These are phyloP conservation scores for Hyparrhenia diplandra DNA, from an alignment of 176 grass and related monocot genomes.

Conservation along the genomic window DNA sequence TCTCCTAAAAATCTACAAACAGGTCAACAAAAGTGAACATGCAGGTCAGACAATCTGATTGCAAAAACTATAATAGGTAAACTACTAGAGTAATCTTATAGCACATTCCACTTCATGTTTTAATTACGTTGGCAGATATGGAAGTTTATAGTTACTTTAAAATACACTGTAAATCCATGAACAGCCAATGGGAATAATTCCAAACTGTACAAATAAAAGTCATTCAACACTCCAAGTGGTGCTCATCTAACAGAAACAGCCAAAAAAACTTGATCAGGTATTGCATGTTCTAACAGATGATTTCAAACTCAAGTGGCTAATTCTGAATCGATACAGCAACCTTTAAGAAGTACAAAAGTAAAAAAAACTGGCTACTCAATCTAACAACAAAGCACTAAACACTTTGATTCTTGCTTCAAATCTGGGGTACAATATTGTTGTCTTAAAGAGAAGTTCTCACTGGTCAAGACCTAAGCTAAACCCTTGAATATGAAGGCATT, in stretches of 20 bases:
- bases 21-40: conserved; percentile 17
- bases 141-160: not conserved
- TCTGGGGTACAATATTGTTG: not conserved
- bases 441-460: not conserved
- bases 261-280: not conserved
- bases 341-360: not conserved
- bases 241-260: conserved; percentile 11
- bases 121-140: not conserved
- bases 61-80: not conserved
- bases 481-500: not conserved
- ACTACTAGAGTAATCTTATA: not conserved
- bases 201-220: not conserved
- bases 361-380: not conserved
- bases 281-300: not conserved
- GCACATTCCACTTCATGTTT: not conserved
- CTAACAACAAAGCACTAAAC: not conserved
- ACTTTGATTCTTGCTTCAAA: not conserved
- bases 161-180: not conserved
- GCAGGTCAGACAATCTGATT: not conserved
- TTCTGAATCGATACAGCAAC: not conserved
- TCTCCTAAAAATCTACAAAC: conserved; percentile 79
- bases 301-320: not conserved
- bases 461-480: not conserved
- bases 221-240: not conserved
- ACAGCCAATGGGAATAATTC: not conserved